Base-by-base conservation (phyloP, 768 basidiomycete species). In the Hypholoma sublateritium region DNA sequence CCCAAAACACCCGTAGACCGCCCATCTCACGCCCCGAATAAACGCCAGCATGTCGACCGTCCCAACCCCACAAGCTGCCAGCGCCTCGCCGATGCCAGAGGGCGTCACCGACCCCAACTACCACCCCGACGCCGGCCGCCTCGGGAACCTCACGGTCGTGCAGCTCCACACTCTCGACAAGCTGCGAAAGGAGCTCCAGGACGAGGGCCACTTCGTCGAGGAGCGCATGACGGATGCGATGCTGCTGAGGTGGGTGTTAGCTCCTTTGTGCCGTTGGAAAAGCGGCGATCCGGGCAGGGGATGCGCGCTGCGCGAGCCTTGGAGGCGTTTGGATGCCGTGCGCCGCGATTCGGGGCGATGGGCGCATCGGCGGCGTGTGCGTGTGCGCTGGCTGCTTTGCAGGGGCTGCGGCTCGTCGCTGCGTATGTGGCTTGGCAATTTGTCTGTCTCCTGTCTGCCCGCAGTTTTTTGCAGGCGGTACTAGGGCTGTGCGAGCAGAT, bases 141-240 rank as follows among this genome's bases (percentile, higher is more conserved):
- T 92, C 37, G 93, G 93, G n/a, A 93, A 94, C 69, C 79, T 95
- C 64, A 81, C 82, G 1, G 68, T 77, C 0, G 57, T 69, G 6
- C 90, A 94, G 69, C 80, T 83, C 60, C 77, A 85, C 59, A 82
- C 85, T 9, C 83, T 94, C 56, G 82, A 87, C 34, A 82, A 86
- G 66, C 78, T 95, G 68, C 84, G 81, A 71, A 76, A 78, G 65
- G 81, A 89, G 65, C 74, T 93, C 62, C 68, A 80, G 64, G 84
- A 78, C 2, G 87, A 86, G 66, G 86, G 80, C 3, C 64, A 66
- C 45, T 89, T 87, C 65, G 85, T 84, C 16, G 72, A 78, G 22
- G 80, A 82, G 62, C 74, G 88, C 54, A 87, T 89, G 84, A 82
- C 86, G 64, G 89, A 93, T 71, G 77, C 87, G 5, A 78, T 77